A percentile compares a stretch with the other conserved stretches of the same genome.
Conservation (phyloP, 1,284 basidiomycete genomes). For the Xerocomus nothofagi region DNA sequence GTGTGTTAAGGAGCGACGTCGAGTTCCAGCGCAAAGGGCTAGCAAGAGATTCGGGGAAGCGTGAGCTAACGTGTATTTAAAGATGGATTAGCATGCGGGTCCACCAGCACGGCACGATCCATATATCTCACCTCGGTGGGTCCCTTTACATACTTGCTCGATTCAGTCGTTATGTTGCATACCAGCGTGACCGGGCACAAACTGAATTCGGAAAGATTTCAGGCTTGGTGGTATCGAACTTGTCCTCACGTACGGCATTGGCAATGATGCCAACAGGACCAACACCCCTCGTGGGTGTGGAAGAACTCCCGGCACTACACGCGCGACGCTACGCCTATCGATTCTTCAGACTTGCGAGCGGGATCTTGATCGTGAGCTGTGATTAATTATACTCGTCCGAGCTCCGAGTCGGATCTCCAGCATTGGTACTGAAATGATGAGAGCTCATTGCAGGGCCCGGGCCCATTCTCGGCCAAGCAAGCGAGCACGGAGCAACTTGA, state of each 20-base stretch:
- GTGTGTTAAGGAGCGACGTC: not conserved
- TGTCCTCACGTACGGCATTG: not conserved
- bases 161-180: not conserved
- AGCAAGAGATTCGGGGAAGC: not conserved
- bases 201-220: not conserved
- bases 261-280: too few species aligned
- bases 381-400: not conserved
- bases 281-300: not conserved
- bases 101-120: not conserved
- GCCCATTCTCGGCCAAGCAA: too few species aligned
- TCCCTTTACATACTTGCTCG: not conserved
- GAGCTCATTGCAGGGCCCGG: too few species aligned
- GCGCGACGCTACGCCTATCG: not conserved
- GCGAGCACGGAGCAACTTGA: too few species aligned
- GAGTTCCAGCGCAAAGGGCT: not conserved
- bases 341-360: not conserved
- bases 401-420: not conserved
- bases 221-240: not conserved
- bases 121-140: not conserved
- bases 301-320: not conserved
- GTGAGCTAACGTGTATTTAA: conserved; percentile 1
- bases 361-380: too few species aligned
- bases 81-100: not conserved
- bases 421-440: not conserved
- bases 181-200: too few species aligned